Percentiles rank a stretch among this genome's conserved stretches.
Evolutionary conservation across 495 filamentous ascomycete genomes (phyloP).

Genomic region (Parachaetomium inaequale): DNA sequence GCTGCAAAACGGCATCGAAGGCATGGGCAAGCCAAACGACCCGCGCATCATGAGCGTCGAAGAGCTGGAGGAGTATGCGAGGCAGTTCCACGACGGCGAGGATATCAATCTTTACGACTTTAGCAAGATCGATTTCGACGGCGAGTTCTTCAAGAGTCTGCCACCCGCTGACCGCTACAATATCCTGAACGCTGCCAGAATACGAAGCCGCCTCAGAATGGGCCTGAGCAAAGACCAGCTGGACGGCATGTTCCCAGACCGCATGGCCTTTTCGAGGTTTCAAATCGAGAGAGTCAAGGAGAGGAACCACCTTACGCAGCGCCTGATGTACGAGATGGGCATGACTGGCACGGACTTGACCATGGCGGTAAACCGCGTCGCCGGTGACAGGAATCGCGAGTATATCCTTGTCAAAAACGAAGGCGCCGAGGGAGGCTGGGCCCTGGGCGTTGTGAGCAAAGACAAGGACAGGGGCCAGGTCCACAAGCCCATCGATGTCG

Average conservation of each 20-base stretch:
- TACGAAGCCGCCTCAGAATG: constrained; percentile 87
- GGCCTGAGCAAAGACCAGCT: constrained; percentile 94
- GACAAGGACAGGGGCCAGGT: constrained; percentile 69
- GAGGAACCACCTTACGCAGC: constrained; percentile 90
- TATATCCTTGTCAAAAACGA: constrained; percentile 96
- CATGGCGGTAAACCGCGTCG: constrained; percentile 65
- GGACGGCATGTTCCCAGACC: constrained; percentile 91
- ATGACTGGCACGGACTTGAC: constrained; percentile 74
- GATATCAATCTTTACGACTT: constrained; percentile 99
- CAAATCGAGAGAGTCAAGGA: constrained; percentile 92
- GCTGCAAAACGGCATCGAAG: constrained; percentile 65
- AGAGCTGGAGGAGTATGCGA: constrained; percentile 87
- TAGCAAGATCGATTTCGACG: constrained; percentile 95
- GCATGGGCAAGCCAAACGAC: constrained; percentile 87
- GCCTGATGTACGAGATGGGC: constrained; percentile 90
- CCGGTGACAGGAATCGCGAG: constrained; percentile 84
- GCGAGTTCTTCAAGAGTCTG: constrained; percentile 85
- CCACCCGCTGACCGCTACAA: constrained; percentile 92
- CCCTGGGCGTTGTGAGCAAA: constrained; percentile 82
- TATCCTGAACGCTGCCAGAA: constrained; percentile 86
- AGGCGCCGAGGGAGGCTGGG: constrained; percentile 94
- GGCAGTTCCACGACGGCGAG: constrained; percentile 87
- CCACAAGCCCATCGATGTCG: constrained; percentile 86
- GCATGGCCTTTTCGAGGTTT: constrained; percentile 96
- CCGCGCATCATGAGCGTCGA: constrained; percentile 91